phyloP scores from a whole-genome alignment of 2,329 filamentous ascomycete genomes.

The Pestalotiopsis sp. region DNA sequence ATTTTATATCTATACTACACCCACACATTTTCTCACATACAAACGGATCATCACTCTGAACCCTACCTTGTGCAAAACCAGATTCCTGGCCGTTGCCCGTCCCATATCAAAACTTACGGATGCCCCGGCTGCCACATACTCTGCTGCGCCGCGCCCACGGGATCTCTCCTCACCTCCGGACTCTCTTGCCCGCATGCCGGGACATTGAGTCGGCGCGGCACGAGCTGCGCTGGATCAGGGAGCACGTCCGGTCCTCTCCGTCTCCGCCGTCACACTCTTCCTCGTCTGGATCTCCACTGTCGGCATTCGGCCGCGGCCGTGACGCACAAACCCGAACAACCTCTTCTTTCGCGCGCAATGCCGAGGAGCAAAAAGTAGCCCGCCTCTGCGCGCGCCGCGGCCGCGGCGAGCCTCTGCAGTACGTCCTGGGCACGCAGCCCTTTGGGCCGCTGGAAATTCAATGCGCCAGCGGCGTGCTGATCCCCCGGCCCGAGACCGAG shows the following conservation, averaged over 20 bases:
- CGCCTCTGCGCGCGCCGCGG: conserved; percentile 52
- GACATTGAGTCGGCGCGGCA: conserved; percentile 64
- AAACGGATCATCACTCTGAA: too few species aligned
- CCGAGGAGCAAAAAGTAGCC: conserved; percentile 27
- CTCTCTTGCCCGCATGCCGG: conserved; percentile 66
- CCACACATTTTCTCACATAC: neutral
- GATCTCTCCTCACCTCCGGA: conserved; percentile 58
- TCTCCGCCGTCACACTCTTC: neutral
- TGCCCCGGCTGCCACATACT: conserved; percentile 66
- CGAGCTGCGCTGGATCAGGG: conserved; percentile 74
- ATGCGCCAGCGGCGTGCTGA: conserved; percentile 78
- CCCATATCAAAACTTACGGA: conserved; percentile 28
- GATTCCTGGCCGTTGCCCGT: rapidly evolving
- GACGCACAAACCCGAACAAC: neutral
- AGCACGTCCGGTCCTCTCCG: conserved; percentile 50
- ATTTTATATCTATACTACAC: neutral
- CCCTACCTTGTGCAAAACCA: neutral
- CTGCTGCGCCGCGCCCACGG: conserved; percentile 57
- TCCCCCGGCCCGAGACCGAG: conserved; percentile 81
- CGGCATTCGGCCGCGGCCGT: neutral
- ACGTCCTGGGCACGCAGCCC: conserved; percentile 84
- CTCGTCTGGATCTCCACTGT: neutral
- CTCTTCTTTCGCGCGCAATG: neutral
- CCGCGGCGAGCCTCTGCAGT: conserved; percentile 79
- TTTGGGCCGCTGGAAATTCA: conserved; percentile 83